Evolutionary conservation across 2,329 filamentous ascomycete genomes (phyloP).

Genomic region (Calonectria henricotiae): DNA sequence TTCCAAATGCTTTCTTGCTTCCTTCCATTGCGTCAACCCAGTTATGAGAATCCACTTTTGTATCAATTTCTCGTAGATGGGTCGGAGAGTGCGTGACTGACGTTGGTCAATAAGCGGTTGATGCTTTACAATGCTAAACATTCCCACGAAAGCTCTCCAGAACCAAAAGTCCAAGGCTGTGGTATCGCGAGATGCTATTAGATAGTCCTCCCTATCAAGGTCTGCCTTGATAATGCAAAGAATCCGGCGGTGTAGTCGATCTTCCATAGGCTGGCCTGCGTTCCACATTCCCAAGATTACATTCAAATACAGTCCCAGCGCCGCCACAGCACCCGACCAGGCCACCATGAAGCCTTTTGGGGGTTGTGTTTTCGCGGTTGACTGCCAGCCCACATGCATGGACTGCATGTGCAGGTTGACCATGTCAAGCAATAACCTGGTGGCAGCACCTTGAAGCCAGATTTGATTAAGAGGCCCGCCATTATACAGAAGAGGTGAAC

Average conservation of each 20-base stretch:
- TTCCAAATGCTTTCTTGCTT: not conserved
- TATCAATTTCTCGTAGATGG: slow-evolving; percentile 23
- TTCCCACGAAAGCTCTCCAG: slow-evolving; percentile 46
- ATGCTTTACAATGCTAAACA: slow-evolving; percentile 40
- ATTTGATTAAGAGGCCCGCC: slow-evolving; percentile 19
- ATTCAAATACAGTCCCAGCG: slow-evolving; percentile 40
- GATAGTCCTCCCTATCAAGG: slow-evolving; percentile 2
- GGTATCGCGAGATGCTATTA: not conserved
- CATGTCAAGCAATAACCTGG: slow-evolving; percentile 39
- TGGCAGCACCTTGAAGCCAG: slow-evolving; percentile 45
- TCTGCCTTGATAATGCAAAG: slow-evolving; percentile 40
- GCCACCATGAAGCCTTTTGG: slow-evolving; percentile 11
- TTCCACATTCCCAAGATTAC: slow-evolving; percentile 42
- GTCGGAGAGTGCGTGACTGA: slow-evolving; percentile 5
- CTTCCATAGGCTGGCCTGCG: slow-evolving; percentile 41
- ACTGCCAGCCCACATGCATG: not conserved
- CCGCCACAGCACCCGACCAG: slow-evolving; percentile 41
- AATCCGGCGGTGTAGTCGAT: slow-evolving; percentile 35
- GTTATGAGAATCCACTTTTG: slow-evolving; percentile 36
- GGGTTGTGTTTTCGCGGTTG: rapidly evolving
- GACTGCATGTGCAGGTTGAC: slow-evolving; percentile 42
- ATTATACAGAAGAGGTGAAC: not conserved
- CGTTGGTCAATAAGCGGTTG: not conserved
- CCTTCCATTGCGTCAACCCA: not conserved
- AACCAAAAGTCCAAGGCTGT: slow-evolving; percentile 37